Conservation (phyloP, 2,329 filamentous ascomycete genomes). For the Neophaeococcomyces aloes region DNA sequence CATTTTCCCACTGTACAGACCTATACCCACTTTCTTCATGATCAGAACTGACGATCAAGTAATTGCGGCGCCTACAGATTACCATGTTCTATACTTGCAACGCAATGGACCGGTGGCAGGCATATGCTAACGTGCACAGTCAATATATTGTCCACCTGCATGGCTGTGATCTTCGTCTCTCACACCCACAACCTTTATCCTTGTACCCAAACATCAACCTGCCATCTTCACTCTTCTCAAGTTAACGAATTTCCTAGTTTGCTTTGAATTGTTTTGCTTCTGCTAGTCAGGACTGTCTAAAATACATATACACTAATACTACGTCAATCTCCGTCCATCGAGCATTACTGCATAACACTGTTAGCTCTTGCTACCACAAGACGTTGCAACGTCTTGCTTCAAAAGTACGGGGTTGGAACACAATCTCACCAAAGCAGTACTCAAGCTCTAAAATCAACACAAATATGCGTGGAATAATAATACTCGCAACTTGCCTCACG, state of each 20-base stretch:
- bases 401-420: neutral
- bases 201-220: constrained; percentile 5
- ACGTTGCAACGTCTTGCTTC: neutral
- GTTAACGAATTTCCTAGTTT: constrained; percentile 12
- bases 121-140: neutral
- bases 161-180: constrained; percentile 5
- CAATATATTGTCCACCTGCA: constrained; percentile 6
- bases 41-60: constrained; percentile 3
- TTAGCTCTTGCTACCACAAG: neutral
- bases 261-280: neutral
- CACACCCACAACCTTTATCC: constrained; percentile 10
- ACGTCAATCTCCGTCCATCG: neutral
- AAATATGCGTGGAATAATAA: constrained; percentile 3
- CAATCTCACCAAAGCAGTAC: neutral
- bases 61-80: constrained; percentile 7
- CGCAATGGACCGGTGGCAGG: constrained; percentile 3
- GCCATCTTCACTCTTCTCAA: constrained; percentile 9
- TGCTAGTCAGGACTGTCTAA: constrained; percentile 4
- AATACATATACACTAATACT: constrained; percentile 6
- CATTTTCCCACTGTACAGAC: constrained; percentile 1
- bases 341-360: neutral
- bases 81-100: constrained; percentile 8
- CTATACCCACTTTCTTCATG: constrained; percentile 3
- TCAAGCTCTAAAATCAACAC: neutral
- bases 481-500: constrained; percentile 12